A percentile compares a stretch with the other conserved stretches of the same genome.
Evolutionary conservation across 306 rosid genomes (phyloP).

Genomic region (Abrus pulchellus): DNA sequence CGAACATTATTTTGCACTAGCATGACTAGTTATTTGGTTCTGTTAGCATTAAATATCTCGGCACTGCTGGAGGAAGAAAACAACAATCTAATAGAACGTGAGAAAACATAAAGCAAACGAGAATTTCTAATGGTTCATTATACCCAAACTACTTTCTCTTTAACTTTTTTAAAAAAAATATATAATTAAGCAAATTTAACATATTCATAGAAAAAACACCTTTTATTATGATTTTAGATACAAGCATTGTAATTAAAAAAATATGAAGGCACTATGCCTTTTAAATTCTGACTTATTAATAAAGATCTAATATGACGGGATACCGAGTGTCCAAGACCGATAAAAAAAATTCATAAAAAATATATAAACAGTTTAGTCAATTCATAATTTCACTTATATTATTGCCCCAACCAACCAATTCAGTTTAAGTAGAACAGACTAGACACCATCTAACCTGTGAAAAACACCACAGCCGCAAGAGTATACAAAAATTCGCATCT

Average conservation of each 20-base stretch:
- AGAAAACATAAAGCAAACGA: neutral
- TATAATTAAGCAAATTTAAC: neutral
- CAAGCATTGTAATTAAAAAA: too few relatives aligned
- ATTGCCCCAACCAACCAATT: neutral
- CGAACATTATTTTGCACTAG: neutral
- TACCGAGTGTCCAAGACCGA: neutral
- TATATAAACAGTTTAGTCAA: neutral
- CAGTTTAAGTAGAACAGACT: neutral
- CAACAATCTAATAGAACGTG: neutral
- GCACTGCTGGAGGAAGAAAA: neutral
- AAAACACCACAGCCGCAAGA: neutral
- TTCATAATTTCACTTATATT: neutral
- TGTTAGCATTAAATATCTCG: neutral
- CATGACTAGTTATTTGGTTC: neutral
- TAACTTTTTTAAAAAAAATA: neutral
- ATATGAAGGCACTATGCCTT: too few relatives aligned
- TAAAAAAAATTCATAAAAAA: neutral
- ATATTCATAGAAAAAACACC: neutral
- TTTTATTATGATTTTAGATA: too few relatives aligned
- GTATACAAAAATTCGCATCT: neutral
- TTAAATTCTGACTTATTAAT: too few relatives aligned
- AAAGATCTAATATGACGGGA: too few relatives aligned
- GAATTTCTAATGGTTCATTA: neutral
- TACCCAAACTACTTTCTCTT: slow-evolving; percentile 5
- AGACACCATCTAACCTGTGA: neutral